Evolutionary conservation across 352 stramenopile species (phyloP), one percentile per base, ranked within the genome.

Genomic region (Phytophthora brassicae): DNA sequence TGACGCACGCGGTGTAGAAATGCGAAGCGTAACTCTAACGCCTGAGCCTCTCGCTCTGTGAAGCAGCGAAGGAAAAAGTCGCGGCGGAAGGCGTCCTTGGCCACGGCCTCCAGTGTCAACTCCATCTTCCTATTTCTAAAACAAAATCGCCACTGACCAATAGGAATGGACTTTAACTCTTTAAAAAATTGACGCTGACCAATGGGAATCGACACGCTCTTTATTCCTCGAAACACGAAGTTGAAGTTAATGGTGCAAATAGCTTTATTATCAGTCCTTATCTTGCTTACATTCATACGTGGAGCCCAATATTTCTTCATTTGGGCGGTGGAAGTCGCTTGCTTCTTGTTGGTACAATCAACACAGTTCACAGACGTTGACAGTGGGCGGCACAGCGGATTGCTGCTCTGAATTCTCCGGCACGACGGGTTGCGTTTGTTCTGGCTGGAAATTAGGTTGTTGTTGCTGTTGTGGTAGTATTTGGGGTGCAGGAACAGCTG

Each of bases 11-110:
- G 75, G 35, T 72, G 55, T 23, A 90, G 70, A 47, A 88, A 86
- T 62, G 68, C 59, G 56, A 90, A 83, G 56, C 70, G 68, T 16
- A 81, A 68, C 65, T 86, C 79, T 31, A 90, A 64, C 26, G 77
- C 64, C 26, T 78, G 68, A n/a, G 62, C 62, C 66, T 90, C 79
- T 51, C 38, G 47, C 42, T 67, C 67, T n/a, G 58, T 53, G 52
- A 90, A 88, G 50, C 78, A 79, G 55, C 72, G 65, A 17, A 84
- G 58, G 50, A 90, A 86, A 62, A 85, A 82, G 44, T 78, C 65
- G 35, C 73, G 77, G 35, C 79, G 79, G 60, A 82, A 81, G 31
- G 66, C 60, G 49, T 90, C 81, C 56, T 73, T 72, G 23, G 75
- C 77, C 26, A 90, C 68, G 46, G 84, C 76, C 31, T 81, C 81